Evolutionary conservation across 768 basidiomycete species (phyloP).

Genomic region (Porphyrellus cyaneotinctus): DNA sequence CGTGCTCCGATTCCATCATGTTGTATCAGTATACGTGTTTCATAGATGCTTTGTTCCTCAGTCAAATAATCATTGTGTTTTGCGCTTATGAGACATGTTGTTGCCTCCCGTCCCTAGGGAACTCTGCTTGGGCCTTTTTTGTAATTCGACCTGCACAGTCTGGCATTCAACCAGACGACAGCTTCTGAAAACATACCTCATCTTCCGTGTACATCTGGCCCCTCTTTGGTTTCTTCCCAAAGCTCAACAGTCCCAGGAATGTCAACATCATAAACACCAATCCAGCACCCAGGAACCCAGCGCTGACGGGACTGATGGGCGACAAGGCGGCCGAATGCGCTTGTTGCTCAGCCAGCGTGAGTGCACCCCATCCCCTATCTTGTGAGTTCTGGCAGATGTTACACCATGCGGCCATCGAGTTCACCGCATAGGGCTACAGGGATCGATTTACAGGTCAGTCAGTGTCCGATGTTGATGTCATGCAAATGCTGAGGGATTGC

Average conservation of each 20-base stretch:
- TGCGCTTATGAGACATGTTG: not conserved
- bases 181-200: slow-evolving; percentile 12
- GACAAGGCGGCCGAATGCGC: slow-evolving; percentile 31
- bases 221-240: slow-evolving; percentile 18
- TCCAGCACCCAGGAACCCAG: slow-evolving; percentile 67
- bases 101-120: too few species aligned
- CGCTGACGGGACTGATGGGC: slow-evolving; percentile 50
- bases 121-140: slow-evolving; percentile 5
- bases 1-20: slow-evolving; percentile 8
- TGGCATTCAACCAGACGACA: not conserved
- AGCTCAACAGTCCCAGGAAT: slow-evolving; percentile 37
- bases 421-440: slow-evolving; percentile 45
- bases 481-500: not conserved
- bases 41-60: slow-evolving; percentile 3
- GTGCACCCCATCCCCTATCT: slow-evolving; percentile 53
- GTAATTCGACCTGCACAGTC: slow-evolving; percentile 22
- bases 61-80: slow-evolving; percentile 2
- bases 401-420: slow-evolving; percentile 58
- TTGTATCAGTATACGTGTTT: slow-evolving; percentile 15
- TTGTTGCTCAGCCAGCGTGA: slow-evolving; percentile 33
- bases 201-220: not conserved
- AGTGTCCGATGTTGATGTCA: not conserved
- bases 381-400: slow-evolving; percentile 51
- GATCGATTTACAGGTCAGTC: too few species aligned
- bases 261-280: slow-evolving; percentile 40